A percentile compares a stretch with the other conserved stretches of the same genome.
These are phyloP conservation scores for Eucalyptus pauciflora DNA, from an alignment of 345 rosid species.

Conservation along the genomic window DNA sequence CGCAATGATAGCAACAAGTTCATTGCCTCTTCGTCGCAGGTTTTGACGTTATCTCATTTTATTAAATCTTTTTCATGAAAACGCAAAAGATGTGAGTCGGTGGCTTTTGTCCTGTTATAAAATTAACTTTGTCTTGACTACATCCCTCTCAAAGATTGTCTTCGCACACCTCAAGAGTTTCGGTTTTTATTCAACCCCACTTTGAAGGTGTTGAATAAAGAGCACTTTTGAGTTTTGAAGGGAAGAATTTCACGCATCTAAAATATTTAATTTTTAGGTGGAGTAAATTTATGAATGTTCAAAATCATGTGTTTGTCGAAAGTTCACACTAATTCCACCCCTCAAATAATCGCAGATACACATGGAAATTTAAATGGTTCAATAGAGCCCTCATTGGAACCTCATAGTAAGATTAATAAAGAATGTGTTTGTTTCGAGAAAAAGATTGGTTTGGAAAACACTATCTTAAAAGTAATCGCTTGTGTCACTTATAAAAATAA, in stretches of 20 bases:
- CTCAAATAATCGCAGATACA: not conserved
- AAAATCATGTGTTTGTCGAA: not conserved
- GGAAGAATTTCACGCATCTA: not conserved
- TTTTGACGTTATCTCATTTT: no score
- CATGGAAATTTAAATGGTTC: not conserved
- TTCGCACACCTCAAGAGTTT: no score
- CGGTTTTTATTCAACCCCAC: not conserved
- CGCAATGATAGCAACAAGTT: accelerated
- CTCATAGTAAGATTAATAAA: no score
- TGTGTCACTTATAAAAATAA: no score
- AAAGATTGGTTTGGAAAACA: no score
- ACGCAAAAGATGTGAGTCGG: no score
- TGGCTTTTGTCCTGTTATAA: no score
- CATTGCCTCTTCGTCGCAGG: not conserved
- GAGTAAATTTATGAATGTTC: not conserved
- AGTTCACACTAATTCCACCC: not conserved
- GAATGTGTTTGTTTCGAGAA: accelerated
- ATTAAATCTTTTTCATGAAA: no score
- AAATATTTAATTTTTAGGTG: not conserved
- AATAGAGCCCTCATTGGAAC: no score
- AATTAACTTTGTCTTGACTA: no score
- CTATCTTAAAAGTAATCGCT: no score
- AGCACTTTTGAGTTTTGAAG: not conserved
- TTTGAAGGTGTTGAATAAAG: not conserved
- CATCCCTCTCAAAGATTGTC: no score